phyloP scores from a whole-genome alignment of 164 flowering plant genomes.

The Kalanchoe fedtschenkoi region DNA sequence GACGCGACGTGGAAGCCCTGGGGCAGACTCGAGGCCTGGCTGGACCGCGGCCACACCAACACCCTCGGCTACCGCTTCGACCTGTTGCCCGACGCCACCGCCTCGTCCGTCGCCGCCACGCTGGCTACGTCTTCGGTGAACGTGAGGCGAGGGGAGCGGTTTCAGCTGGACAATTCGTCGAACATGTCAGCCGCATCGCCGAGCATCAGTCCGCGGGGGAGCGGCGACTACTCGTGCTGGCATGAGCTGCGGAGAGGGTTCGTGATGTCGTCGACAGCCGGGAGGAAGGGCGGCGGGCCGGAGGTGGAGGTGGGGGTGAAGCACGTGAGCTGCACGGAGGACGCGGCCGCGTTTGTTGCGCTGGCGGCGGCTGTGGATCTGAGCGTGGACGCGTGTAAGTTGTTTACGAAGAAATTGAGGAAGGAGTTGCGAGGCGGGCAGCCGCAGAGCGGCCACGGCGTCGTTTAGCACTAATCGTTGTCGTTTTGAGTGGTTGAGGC shows the following conservation, averaged over 20 bases:
- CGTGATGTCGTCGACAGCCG: conserved; percentile 53
- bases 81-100: conserved; percentile 24
- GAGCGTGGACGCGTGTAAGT: conserved; percentile 58
- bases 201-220: conserved; percentile 28
- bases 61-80: conserved; percentile 40
- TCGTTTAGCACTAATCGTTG: conserved; percentile 15
- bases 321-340: conserved; percentile 71
- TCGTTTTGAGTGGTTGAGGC: conserved; percentile 13
- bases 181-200: conserved; percentile 19
- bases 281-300: conserved; percentile 30
- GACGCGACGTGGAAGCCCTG: conserved; percentile 53
- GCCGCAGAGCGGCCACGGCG: conserved; percentile 22
- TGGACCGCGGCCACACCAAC: conserved; percentile 25
- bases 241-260: conserved; percentile 34
- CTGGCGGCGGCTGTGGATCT: conserved; percentile 66
- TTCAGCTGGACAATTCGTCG: conserved; percentile 30
- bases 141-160: conserved; percentile 32
- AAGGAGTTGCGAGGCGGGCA: conserved; percentile 32
- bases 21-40: conserved; percentile 73
- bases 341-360: conserved; percentile 60
- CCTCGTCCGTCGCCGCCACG: conserved; percentile 18
- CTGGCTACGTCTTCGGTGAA: conserved; percentile 23
- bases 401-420: conserved; percentile 45
- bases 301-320: conserved; percentile 50
- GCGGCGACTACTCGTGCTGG: conserved; percentile 29